Base-by-base conservation (phyloP, 345 rosid species). In the Anacardium occidentale region DNA sequence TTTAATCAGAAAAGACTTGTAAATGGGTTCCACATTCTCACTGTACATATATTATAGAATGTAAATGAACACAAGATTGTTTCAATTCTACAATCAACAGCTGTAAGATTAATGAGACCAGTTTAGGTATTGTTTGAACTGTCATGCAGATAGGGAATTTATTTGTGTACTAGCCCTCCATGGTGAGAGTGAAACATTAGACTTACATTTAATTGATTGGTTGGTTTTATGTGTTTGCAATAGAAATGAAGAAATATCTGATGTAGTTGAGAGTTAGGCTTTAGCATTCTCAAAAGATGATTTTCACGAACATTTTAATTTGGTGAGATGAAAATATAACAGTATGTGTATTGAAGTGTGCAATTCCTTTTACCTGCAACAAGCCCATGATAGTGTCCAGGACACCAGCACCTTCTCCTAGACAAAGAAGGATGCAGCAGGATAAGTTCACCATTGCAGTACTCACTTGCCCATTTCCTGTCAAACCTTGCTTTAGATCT, bases 361-460 rank as follows among this genome's bases (percentile, higher is more conserved):
- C 2, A n/a, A 26, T 10, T 18, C 51, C n/a, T 50, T 64, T 77
- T 72, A 89, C 94, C 91, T 87, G 91, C 75, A 85, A 79, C 71
- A 89, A 74, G 62, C 91, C 91, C 75, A 57, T 61, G 34, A 79
- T 71, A 20, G 83, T 63, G 69, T 87, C 87, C 20, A 75, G 71
- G 17, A 83, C 83, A 26, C 74, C 75, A 74, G 86, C 86, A 4
- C 91, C 91, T 73, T 89, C 94, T 4, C 84, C 82, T 1, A 85
- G 68, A 70, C 83, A 89, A 68, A 89, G 80, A 58, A 85, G 79
- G 58, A 89, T 78, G 15, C 37, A 34, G 37, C 37, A 4, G 3
- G 5, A 34, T 34, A 34, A 34, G 37, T 34, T 34, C 8, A 37
- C 6, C 7, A 22, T 65, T 47, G 25, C 59, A 8, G 44, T n/a